Percentiles rank a stretch among this genome's conserved stretches.
phyloP scores from a whole-genome alignment of 2,329 filamentous ascomycete genomes.

The Zarea fungicola region DNA sequence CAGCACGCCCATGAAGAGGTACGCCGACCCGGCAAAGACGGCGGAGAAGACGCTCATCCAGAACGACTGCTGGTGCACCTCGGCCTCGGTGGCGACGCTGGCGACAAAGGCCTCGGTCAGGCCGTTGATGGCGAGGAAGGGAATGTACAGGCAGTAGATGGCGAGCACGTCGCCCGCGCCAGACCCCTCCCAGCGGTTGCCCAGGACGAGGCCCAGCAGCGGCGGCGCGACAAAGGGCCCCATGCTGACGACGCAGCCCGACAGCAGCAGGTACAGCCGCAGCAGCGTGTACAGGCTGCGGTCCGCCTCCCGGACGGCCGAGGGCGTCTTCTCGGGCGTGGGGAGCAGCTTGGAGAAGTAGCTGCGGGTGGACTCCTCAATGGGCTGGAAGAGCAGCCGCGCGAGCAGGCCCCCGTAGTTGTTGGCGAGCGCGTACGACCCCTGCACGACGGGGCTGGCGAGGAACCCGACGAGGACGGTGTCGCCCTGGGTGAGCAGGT shows the following conservation, averaged over 20 bases:
- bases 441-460: constrained; percentile 74
- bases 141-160: constrained; percentile 87
- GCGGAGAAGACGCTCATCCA: constrained; percentile 83
- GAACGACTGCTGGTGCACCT: constrained; percentile 71
- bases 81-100: constrained; percentile 68
- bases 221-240: constrained; percentile 72
- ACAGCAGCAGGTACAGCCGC: constrained; percentile 68
- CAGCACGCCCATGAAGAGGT: constrained; percentile 64
- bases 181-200: constrained; percentile 67
- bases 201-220: constrained; percentile 70
- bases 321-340: constrained; percentile 20
- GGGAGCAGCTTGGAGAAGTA: constrained; percentile 79
- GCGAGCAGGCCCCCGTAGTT: constrained; percentile 92
- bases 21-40: constrained; percentile 70
- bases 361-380: constrained; percentile 88
- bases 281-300: constrained; percentile 60
- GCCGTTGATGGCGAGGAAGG: constrained; percentile 86
- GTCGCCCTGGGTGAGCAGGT: constrained; percentile 90
- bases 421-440: constrained; percentile 85
- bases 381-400: constrained; percentile 84
- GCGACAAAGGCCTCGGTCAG: constrained; percentile 90
- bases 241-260: constrained; percentile 60
- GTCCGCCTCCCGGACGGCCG: constrained; percentile 35
- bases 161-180: constrained; percentile 70
- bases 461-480: constrained; percentile 78